A percentile compares a stretch with the other conserved stretches of the same genome.
Evolutionary conservation across 2,329 filamentous ascomycete genomes (phyloP).

Genomic region (Chrysoporthe cubensis): DNA sequence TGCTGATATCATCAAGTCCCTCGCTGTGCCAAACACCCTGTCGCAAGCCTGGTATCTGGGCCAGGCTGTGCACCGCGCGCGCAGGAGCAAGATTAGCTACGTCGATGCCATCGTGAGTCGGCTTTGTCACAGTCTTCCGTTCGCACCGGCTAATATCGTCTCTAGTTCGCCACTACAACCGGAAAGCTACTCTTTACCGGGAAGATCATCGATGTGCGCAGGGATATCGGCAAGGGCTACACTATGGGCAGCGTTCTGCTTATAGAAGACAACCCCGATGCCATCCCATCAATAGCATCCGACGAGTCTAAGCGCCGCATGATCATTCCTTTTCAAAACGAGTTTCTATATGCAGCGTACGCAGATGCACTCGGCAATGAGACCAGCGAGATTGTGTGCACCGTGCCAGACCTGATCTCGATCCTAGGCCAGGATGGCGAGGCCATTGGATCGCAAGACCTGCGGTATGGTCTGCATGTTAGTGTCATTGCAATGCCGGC

Average conservation of each 20-base stretch:
- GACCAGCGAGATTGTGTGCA: conserved; percentile 33
- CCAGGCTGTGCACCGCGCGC: conserved; percentile 38
- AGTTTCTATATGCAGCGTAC: conserved; percentile 44
- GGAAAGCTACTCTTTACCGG: conserved; percentile 44
- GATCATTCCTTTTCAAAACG: conserved; percentile 48
- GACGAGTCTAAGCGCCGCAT: conserved; percentile 36
- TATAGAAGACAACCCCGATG: conserved; percentile 36
- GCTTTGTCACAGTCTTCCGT: background rate
- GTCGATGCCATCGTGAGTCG: conserved; percentile 34
- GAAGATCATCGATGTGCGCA: conserved; percentile 46
- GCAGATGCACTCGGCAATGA: conserved; percentile 36
- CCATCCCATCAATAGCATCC: conserved; percentile 30
- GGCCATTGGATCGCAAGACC: conserved; percentile 53
- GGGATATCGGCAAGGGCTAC: conserved; percentile 45
- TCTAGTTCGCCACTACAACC: conserved; percentile 32
- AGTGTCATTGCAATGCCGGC: conserved; percentile 54
- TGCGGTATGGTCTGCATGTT: conserved; percentile 55
- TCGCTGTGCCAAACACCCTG: conserved; percentile 40
- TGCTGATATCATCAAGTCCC: conserved; percentile 39
- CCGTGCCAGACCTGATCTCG: conserved; percentile 41
- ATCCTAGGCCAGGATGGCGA: conserved; percentile 49
- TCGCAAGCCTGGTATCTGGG: conserved; percentile 43
- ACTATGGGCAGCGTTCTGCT: conserved; percentile 45
- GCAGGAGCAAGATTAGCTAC: conserved; percentile 36
- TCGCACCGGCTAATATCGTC: background rate